Conservation (phyloP, 2,329 filamentous ascomycete genomes). For the Gnomoniopsis smithogilvyi region DNA sequence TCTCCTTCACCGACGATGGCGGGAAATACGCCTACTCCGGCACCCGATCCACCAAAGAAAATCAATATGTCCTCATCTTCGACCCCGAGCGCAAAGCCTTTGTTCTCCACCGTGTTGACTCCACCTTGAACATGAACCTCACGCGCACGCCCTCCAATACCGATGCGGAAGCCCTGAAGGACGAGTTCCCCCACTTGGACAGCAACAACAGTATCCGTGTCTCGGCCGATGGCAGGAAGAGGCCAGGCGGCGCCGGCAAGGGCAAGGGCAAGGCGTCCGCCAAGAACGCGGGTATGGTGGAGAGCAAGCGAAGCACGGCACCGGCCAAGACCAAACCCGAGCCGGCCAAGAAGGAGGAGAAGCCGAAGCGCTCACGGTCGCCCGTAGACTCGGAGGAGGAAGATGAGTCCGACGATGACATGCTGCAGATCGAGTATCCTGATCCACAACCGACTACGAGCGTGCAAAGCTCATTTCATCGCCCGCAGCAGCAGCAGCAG, state of each 20-base stretch:
- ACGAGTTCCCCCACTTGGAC: constrained; percentile 65
- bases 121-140: constrained; percentile 86
- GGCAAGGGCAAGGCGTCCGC: constrained; percentile 9
- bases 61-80: constrained; percentile 69
- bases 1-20: constrained; percentile 51
- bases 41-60: constrained; percentile 48
- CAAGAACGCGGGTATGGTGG: constrained; percentile 26
- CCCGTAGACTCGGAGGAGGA: constrained; percentile 14
- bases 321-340: constrained; percentile 25
- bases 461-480: constrained; percentile 25
- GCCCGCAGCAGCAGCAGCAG: constrained; percentile 24
- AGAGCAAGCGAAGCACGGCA: constrained; percentile 23
- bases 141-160: constrained; percentile 64
- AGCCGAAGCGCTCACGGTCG: constrained; percentile 6
- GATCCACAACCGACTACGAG: constrained; percentile 39
- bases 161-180: constrained; percentile 60
- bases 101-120: constrained; percentile 76
- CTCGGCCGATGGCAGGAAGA: constrained; percentile 23
- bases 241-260: neutral
- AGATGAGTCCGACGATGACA: constrained; percentile 50
- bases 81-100: constrained; percentile 72
- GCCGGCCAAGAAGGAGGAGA: constrained; percentile 26
- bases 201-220: constrained; percentile 22
- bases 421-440: constrained; percentile 58
- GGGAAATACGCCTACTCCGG: constrained; percentile 61